phyloP scores from a whole-genome alignment of 257 asterid species.

The Nicotiana tabacum region DNA sequence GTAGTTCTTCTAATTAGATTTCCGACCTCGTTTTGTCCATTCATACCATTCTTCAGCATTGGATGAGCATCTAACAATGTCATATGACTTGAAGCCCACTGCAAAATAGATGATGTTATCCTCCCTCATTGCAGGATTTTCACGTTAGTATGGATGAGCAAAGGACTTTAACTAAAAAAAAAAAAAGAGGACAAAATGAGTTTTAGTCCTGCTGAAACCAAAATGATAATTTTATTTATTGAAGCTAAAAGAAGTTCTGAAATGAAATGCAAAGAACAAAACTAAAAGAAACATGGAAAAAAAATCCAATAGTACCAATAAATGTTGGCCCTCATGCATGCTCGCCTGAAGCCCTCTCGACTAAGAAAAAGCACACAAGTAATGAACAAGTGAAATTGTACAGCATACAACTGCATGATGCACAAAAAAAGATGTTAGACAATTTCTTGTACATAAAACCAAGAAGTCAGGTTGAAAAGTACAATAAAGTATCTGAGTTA shows the following conservation, averaged over 20 bases:
- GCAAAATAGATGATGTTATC: too few relatives aligned
- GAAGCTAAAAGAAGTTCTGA: background rate
- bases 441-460: background rate
- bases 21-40: too few relatives aligned
- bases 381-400: conserved; percentile 86
- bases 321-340: conserved; percentile 91
- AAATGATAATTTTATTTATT: background rate
- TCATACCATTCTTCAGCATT: too few relatives aligned
- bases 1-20: too few relatives aligned
- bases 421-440: conserved; percentile 13
- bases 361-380: conserved; percentile 89
- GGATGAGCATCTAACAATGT: too few relatives aligned
- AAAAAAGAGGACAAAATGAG: too few relatives aligned
- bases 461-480: background rate
- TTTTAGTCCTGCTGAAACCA: too few relatives aligned
- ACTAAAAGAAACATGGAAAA: conserved; percentile 4
- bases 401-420: conserved; percentile 73
- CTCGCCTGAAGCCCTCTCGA: conserved; percentile 90
- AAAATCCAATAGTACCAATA: conserved; percentile 45
- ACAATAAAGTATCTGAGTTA: background rate
- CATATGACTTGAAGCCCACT: too few relatives aligned
- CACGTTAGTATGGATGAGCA: too few relatives aligned
- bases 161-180: too few relatives aligned
- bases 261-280: conserved; percentile 6
- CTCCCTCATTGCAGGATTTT: too few relatives aligned